Evolutionary conservation across 257 asterid genomes (phyloP).

Genomic region (Solanum peruvianum): DNA sequence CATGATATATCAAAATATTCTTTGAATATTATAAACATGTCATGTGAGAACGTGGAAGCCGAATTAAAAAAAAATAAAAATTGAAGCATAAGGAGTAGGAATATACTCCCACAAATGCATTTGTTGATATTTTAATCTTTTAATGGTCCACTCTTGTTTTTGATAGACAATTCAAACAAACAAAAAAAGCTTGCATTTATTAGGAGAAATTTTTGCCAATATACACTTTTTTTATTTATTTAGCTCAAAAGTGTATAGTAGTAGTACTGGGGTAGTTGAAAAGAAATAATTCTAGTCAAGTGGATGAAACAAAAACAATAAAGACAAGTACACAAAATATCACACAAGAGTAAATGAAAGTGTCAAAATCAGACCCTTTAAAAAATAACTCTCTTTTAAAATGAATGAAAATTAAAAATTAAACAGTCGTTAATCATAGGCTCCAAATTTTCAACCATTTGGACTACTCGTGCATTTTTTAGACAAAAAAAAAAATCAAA

Average conservation of each 20-base stretch:
- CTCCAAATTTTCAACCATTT: not conserved
- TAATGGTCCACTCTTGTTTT: not conserved
- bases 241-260: not conserved
- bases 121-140: not conserved
- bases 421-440: not conserved
- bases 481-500: not conserved
- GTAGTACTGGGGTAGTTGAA: not conserved
- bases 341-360: not conserved
- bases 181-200: not conserved
- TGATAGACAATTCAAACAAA: not conserved
- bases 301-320: not conserved
- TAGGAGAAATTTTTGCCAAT: not conserved
- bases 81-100: not conserved
- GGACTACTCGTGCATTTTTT: not conserved
- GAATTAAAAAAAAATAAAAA: not conserved
- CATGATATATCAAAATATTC: not conserved
- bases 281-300: not conserved
- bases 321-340: not conserved
- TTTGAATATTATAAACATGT: not conserved
- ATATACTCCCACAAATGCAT: not conserved
- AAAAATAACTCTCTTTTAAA: not conserved
- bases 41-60: too few species aligned
- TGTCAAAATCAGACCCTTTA: not conserved
- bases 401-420: not conserved
- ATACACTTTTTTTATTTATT: not conserved